Conservation (phyloP, 2,329 filamentous ascomycete species). For the Scedosporium minutisporum region DNA sequence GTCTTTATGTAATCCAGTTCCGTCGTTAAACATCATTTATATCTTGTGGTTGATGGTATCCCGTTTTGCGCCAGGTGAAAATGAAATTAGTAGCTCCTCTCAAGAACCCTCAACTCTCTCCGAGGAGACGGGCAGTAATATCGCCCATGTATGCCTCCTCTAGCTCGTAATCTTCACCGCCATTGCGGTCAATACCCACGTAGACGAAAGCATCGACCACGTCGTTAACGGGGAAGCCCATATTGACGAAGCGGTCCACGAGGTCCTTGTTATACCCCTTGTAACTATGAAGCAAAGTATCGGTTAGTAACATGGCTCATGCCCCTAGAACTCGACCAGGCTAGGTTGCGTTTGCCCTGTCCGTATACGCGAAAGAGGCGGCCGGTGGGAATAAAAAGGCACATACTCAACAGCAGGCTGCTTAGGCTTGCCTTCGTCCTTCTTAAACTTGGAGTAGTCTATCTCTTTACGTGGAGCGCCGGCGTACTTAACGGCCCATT, state of each 20-base stretch:
- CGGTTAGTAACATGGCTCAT: not conserved
- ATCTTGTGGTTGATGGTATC: not conserved
- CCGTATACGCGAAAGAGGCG: not conserved
- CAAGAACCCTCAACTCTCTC: constrained; percentile 49
- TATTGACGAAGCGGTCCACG: constrained; percentile 73
- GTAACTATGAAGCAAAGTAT: constrained; percentile 44
- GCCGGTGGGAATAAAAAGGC: not conserved
- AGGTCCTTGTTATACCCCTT: constrained; percentile 79
- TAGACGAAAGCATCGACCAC: constrained; percentile 78
- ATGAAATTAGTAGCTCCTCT: not conserved
- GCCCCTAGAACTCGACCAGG: not conserved
- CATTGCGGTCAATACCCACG: constrained; percentile 70
- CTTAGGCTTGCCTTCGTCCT: constrained; percentile 42
- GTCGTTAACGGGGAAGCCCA: constrained; percentile 85
- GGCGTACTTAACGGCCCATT: constrained; percentile 83
- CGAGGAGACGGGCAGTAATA: constrained; percentile 74
- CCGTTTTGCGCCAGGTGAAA: not conserved
- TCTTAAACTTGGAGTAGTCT: constrained; percentile 29
- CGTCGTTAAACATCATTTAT: not conserved
- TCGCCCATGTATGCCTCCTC: constrained; percentile 87
- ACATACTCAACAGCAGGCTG: constrained; percentile 4
- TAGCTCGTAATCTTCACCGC: constrained; percentile 73
- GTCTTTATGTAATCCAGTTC: not conserved
- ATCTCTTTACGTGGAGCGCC: constrained; percentile 50
- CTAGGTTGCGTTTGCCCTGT: not conserved